These are phyloP conservation scores for Dalechampia spathulata DNA, from an alignment of 441 rosid genomes.

Conservation along the genomic window DNA sequence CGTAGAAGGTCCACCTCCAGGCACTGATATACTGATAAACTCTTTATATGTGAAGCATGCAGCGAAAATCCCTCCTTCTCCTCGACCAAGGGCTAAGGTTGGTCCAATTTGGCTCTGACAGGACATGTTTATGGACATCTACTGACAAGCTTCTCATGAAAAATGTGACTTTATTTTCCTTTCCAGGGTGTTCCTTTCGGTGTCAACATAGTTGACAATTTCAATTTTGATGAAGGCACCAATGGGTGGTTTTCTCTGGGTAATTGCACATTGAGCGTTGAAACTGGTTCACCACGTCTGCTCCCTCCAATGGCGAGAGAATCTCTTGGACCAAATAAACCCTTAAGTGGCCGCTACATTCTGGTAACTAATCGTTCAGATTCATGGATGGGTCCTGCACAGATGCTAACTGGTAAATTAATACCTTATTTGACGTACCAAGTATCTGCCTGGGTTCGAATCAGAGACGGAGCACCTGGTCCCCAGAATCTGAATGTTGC, in stretches of 20 bases:
- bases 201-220: slow-evolving; percentile 61
- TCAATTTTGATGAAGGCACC: slow-evolving; percentile 39
- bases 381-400: slow-evolving; percentile 97
- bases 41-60: slow-evolving; percentile 58
- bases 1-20: slow-evolving; percentile 83
- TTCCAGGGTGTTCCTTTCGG: slow-evolving; percentile 54
- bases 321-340: slow-evolving; percentile 52
- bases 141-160: neutral
- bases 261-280: slow-evolving; percentile 50
- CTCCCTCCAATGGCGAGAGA: slow-evolving; percentile 85
- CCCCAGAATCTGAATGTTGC: slow-evolving; percentile 78
- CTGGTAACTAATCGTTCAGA: slow-evolving; percentile 63
- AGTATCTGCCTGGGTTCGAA: slow-evolving; percentile 88
- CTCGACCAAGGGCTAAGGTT: slow-evolving; percentile 63
- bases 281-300: slow-evolving; percentile 58
- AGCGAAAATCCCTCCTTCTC: slow-evolving; percentile 41
- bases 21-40: slow-evolving; percentile 69
- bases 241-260: slow-evolving; percentile 83
- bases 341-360: slow-evolving; percentile 58
- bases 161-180: slow-evolving; percentile 12
- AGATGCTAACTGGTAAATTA: slow-evolving; percentile 60
- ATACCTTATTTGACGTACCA: slow-evolving; percentile 73
- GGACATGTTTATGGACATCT: neutral
- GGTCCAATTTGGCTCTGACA: slow-evolving; percentile 6
- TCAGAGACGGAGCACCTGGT: slow-evolving; percentile 45